Base-by-base conservation (phyloP, 1,139 yeast genomes). In the Pichia sp. region DNA sequence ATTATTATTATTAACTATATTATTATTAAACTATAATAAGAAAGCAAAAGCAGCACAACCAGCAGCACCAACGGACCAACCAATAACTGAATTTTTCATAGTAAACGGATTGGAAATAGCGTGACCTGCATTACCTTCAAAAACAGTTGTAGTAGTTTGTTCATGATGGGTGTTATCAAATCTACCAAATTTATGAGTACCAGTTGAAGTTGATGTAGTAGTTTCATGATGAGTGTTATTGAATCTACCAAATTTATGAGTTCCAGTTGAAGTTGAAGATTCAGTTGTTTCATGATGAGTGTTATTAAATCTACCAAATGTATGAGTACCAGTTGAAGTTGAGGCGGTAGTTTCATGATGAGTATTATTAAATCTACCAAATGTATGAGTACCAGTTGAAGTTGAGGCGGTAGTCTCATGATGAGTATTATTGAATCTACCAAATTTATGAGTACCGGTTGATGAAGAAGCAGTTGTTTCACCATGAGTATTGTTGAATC, bases 331-430 rank as follows among this genome's bases (percentile, higher is more conserved):
- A 20, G 56, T 50, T 30, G 65, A 53, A 33, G 66, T 52, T 7
- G 68, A 49, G 10, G 63, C 52, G 20, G 61, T 50, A 3, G 44
- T 39, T 30, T 58, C 56, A 53, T 59, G 59, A 53, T 51, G 54
- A 9, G 79, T 72, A 57, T 74, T 70, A 67, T 73, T 68, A 56
- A 72, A 75, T 62, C 68, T 71, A 51, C 79, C 79, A 43, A 57
- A 59, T 49, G 58, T 68, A 60, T 70, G 75, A 43, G 76, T 71
- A 46, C 70, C 73, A 40, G 72, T 57, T 4, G 60, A 49, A 12
- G 51, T 30, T 8, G 55, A 32, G 51, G 56, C 26, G 58, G n/a
- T 30, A 10, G 49, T 30, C 42, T 52, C 51, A 29, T 48, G 48
- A 30, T 53, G 56, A 23, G 58, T 55, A 34, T 55, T 52, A 48